Evolutionary conservation across 2,329 filamentous ascomycete species (phyloP).

Genomic region (Pseudogymnoascus sp.): DNA sequence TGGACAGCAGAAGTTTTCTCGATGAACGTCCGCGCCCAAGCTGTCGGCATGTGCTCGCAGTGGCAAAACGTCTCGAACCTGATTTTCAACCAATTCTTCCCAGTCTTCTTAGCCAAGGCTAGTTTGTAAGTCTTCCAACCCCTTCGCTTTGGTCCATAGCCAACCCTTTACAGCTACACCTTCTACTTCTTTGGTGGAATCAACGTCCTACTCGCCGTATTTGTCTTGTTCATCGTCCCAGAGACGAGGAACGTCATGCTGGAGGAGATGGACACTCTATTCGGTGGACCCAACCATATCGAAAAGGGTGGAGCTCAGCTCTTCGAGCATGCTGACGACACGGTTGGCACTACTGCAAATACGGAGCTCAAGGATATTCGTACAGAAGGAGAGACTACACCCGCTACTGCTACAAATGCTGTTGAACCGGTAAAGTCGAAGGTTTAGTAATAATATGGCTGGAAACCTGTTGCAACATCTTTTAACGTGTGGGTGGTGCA

Average conservation of each 20-base stretch:
- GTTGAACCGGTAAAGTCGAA: neutral
- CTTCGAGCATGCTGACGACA: constrained; percentile 20
- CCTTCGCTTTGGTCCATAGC: too few species aligned
- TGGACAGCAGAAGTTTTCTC: constrained; percentile 63
- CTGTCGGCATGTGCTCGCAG: constrained; percentile 57
- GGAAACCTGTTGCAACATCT: neutral
- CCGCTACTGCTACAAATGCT: neutral
- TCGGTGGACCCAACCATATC: constrained; percentile 32
- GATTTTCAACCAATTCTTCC: constrained; percentile 64
- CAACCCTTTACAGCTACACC: constrained; percentile 29
- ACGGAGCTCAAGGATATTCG: neutral
- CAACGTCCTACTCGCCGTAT: constrained; percentile 39
- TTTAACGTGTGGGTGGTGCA: neutral
- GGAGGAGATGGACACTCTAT: constrained; percentile 48
- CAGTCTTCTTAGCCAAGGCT: constrained; percentile 52
- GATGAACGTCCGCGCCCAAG: constrained; percentile 64
- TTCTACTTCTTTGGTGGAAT: constrained; percentile 47
- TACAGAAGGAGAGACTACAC: neutral
- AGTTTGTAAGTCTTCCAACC: constrained; percentile 25
- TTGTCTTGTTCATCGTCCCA: constrained; percentile 44
- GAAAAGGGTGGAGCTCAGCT: constrained; percentile 25
- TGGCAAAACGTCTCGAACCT: constrained; percentile 57
- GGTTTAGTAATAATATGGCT: neutral
- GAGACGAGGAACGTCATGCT: constrained; percentile 47
- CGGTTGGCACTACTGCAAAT: constrained; percentile 10